Conservation (phyloP, 2,329 filamentous ascomycete genomes). For the Aspergillus versicolor region DNA sequence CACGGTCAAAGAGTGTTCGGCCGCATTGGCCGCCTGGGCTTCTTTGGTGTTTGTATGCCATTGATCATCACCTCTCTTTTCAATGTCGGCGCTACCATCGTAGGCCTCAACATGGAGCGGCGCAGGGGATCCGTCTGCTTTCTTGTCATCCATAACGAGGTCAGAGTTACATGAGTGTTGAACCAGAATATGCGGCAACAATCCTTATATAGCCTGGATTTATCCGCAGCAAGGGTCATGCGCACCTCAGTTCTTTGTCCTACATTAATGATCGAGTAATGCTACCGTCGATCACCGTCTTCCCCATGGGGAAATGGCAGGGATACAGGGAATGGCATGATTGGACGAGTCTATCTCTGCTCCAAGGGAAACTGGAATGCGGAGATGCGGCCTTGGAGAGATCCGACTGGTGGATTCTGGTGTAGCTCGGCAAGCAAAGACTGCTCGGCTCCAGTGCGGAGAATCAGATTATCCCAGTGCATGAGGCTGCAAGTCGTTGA, state of each 20-base stretch:
- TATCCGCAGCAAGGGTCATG: not conserved
- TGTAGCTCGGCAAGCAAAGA: too few relatives aligned
- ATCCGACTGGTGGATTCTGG: too few relatives aligned
- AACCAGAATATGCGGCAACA: not conserved
- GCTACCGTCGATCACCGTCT: not conserved
- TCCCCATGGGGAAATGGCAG: not conserved
- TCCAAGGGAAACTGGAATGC: too few relatives aligned
- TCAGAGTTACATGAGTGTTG: too few relatives aligned
- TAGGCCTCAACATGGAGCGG: not conserved
- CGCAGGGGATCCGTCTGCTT: not conserved
- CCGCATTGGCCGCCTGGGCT: constrained; percentile 9
- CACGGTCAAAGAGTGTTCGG: constrained; percentile 15
- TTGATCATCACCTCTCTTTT: not conserved
- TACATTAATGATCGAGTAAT: not conserved
- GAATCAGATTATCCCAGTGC: too few relatives aligned
- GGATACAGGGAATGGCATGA: not conserved
- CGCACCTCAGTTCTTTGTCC: not conserved
- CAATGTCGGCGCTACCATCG: not conserved
- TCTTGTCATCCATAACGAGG: not conserved
- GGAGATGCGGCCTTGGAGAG: too few relatives aligned
- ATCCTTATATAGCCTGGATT: not conserved
- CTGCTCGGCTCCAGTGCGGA: too few relatives aligned
- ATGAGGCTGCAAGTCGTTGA: too few relatives aligned
- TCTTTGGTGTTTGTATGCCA: constrained; percentile 2
- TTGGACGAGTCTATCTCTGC: too few relatives aligned